Percentiles rank a stretch among this genome's conserved stretches.
These are phyloP conservation scores for Eucalyptus erythrocorys DNA, from an alignment of 345 rosid species.

Conservation along the genomic window DNA sequence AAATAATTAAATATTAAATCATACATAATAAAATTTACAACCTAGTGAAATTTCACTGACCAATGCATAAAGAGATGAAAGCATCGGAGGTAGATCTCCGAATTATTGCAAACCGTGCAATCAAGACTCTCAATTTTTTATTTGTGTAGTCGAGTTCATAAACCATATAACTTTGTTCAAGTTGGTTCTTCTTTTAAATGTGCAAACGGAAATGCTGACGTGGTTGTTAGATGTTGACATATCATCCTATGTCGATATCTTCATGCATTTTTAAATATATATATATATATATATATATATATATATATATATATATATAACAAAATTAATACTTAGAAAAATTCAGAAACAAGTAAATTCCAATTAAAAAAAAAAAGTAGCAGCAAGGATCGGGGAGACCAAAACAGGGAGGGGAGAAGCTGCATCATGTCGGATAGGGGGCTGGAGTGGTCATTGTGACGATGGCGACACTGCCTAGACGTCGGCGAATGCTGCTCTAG, in stretches of 20 bases:
- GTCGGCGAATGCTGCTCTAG: neutral
- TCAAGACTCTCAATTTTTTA: neutral
- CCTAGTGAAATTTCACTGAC: neutral
- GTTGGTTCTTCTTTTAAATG: neutral
- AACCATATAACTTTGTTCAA: neutral
- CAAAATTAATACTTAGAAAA: neutral
- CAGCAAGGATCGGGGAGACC: neutral
- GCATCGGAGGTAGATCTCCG: neutral
- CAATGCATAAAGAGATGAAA: neutral
- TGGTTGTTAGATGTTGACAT: neutral
- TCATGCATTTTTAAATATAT: neutral
- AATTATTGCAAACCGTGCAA: neutral
- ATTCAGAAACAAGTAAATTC: neutral
- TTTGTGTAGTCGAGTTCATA: neutral
- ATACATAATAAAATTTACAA: neutral
- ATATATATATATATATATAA: neutral
- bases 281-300: too few species aligned
- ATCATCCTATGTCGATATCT: neutral
- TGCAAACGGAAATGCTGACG: neutral
- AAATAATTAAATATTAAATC: neutral
- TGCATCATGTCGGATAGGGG: neutral
- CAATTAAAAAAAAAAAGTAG: neutral
- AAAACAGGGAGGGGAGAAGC: neutral
- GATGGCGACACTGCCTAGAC: neutral
- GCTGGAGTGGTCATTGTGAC: neutral